phyloP scores from a whole-genome alignment of 805 yeast genomes.

The Pichia heedii region DNA sequence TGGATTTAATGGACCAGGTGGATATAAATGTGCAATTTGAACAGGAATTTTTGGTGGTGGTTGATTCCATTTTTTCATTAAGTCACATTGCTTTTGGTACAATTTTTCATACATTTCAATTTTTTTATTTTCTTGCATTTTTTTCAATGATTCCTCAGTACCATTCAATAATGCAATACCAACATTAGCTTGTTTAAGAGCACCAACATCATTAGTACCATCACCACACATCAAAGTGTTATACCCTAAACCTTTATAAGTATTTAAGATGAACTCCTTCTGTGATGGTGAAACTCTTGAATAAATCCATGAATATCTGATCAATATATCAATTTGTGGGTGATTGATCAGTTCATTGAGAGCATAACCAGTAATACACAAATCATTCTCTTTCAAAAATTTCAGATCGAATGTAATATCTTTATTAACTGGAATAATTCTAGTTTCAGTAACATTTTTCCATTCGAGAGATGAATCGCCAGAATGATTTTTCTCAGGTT shows the following conservation, averaged over 20 bases:
- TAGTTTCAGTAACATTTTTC: conserved; percentile 77
- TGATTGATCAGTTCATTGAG: conserved; percentile 57
- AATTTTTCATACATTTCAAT: conserved; percentile 54
- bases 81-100: conserved; percentile 75
- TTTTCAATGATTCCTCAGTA: conserved; percentile 87
- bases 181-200: conserved; percentile 94
- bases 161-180: conserved; percentile 98
- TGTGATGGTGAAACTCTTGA: conserved; percentile 97
- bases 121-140: conserved; percentile 72
- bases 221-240: conserved; percentile 98
- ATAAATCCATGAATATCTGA: conserved; percentile 91
- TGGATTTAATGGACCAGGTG: conserved; percentile 92
- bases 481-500: conserved; percentile 53
- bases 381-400: conserved; percentile 60
- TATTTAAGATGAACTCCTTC: conserved; percentile 81
- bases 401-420: conserved; percentile 44
- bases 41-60: conserved; percentile 80
- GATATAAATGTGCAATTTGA: conserved; percentile 87
- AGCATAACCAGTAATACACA: conserved; percentile 93
- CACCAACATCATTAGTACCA: conserved; percentile 99
- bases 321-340: conserved; percentile 58
- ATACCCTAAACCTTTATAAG: conserved; percentile 81
- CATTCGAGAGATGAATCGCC: conserved; percentile 58
- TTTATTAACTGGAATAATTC: conserved; percentile 57
- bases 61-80: conserved; percentile 74